A percentile compares a stretch with the other conserved stretches of the same genome.
phyloP scores from a whole-genome alignment of 208 protist species.

The Trypanosoma mega region DNA sequence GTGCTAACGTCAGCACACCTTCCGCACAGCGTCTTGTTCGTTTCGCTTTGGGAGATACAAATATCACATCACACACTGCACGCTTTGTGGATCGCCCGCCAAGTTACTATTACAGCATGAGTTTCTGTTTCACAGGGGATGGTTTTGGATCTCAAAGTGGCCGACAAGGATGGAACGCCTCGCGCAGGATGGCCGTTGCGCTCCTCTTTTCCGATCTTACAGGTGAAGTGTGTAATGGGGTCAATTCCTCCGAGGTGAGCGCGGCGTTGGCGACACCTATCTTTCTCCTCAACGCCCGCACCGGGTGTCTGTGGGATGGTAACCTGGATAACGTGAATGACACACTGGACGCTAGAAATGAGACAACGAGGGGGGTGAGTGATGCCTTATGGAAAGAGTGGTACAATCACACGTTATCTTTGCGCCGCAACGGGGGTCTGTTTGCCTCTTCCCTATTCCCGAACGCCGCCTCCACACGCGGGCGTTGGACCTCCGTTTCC shows the following conservation, averaged over 20 bases:
- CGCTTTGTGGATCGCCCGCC: constrained; percentile 29
- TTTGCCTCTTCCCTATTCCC: constrained; percentile 21
- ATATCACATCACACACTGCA: background rate
- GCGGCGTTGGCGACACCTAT: constrained; percentile 39
- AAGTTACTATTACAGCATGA: constrained; percentile 38
- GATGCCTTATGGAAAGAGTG: constrained; percentile 12
- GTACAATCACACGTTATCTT: constrained; percentile 23
- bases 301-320: constrained; percentile 27
- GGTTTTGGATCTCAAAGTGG: constrained; percentile 40
- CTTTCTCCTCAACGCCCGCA: constrained; percentile 48
- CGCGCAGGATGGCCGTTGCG: constrained; percentile 39
- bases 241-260: constrained; percentile 4
- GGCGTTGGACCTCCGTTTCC: constrained; percentile 33
- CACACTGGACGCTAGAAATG: background rate
- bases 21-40: constrained; percentile 29
- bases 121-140: constrained; percentile 42
- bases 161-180: background rate
- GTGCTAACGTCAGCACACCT: too few relatives aligned
- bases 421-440: constrained; percentile 24
- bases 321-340: constrained; percentile 7
- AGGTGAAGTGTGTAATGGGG: constrained; percentile 46
- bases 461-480: constrained; percentile 7
- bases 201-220: constrained; percentile 44
- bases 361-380: background rate
- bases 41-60: constrained; percentile 20